Conservation (phyloP, 1,139 yeast genomes). For the Geotrichum bryndzae region DNA sequence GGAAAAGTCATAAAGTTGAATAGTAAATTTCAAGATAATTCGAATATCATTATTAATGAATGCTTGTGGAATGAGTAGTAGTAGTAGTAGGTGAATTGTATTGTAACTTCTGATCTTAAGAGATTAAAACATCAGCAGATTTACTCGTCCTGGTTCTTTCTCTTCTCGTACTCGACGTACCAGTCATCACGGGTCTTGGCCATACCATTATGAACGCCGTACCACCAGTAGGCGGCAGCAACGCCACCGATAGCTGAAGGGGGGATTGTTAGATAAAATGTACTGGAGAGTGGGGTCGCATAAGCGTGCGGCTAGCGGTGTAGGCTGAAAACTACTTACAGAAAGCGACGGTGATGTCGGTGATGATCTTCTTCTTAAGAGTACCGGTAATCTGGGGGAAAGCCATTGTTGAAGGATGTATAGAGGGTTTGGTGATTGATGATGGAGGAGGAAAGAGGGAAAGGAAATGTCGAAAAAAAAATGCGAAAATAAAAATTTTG, state of each 20-base stretch:
- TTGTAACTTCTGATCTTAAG: not conserved
- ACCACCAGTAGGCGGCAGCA: conserved; percentile 64
- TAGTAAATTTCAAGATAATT: not conserved
- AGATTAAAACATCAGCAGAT: not conserved
- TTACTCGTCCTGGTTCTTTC: conserved; percentile 57
- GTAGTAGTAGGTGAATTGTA: not conserved
- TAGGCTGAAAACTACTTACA: not conserved
- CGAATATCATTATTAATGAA: not conserved
- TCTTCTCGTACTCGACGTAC: conserved; percentile 72
- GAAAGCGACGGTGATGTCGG: conserved; percentile 55
- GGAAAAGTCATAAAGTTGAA: not conserved
- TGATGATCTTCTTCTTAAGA: conserved; percentile 72
- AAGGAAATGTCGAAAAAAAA: conserved; percentile 4
- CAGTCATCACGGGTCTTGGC: conserved; percentile 76
- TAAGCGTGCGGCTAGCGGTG: not conserved
- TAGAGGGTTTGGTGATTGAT: not conserved
- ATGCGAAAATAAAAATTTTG: not conserved
- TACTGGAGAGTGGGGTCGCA: not conserved
- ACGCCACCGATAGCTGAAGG: conserved; percentile 43
- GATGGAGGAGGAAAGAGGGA: not conserved
- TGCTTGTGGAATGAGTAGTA: not conserved
- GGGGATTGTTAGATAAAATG: not conserved
- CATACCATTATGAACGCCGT: conserved; percentile 63
- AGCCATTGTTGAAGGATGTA: conserved; percentile 48
- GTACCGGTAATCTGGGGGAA: conserved; percentile 88